Percentiles rank a stretch among this genome's conserved stretches.
phyloP scores from a whole-genome alignment of 768 basidiomycete species.

The Paxillus rubicundulus region DNA sequence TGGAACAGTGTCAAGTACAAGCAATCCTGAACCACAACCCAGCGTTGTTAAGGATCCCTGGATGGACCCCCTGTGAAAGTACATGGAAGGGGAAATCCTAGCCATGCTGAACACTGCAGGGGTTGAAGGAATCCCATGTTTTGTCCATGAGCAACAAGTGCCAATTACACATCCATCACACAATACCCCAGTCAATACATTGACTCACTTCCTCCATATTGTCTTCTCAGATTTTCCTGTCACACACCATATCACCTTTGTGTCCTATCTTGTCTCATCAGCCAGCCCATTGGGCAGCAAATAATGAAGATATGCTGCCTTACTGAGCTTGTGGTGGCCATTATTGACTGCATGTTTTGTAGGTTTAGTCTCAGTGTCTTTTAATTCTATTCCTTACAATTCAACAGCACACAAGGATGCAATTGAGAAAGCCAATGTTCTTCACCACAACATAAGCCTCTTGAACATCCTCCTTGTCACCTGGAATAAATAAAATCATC shows the following conservation, averaged over 20 bases:
- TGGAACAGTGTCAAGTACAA: neutral
- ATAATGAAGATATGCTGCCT: too few species aligned
- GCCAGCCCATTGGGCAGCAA: neutral
- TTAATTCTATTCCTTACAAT: too few species aligned
- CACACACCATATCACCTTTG: neutral
- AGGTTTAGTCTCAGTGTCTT: too few species aligned
- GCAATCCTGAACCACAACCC: neutral
- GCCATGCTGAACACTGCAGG: neutral
- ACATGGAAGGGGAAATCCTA: conserved; percentile 1
- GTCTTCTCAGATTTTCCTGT: neutral
- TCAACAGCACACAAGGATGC: conserved; percentile 2
- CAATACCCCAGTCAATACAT: neutral
- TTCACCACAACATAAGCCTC: conserved; percentile 7
- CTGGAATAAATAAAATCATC: neutral
- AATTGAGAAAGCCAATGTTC: neutral
- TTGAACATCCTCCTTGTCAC: conserved; percentile 5
- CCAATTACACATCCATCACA: neutral
- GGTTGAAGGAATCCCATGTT: neutral
- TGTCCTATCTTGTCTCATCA: conserved; percentile 2
- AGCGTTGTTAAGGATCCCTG: conserved; percentile 5
- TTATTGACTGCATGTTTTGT: too few species aligned
- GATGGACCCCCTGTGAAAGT: neutral
- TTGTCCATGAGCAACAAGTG: conserved; percentile 1
- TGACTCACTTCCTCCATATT: neutral
- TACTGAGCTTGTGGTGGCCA: too few species aligned